These are phyloP conservation scores for Porphyra umbilicalis DNA, from an alignment of 31 red algal genomes.

Conservation along the genomic window DNA sequence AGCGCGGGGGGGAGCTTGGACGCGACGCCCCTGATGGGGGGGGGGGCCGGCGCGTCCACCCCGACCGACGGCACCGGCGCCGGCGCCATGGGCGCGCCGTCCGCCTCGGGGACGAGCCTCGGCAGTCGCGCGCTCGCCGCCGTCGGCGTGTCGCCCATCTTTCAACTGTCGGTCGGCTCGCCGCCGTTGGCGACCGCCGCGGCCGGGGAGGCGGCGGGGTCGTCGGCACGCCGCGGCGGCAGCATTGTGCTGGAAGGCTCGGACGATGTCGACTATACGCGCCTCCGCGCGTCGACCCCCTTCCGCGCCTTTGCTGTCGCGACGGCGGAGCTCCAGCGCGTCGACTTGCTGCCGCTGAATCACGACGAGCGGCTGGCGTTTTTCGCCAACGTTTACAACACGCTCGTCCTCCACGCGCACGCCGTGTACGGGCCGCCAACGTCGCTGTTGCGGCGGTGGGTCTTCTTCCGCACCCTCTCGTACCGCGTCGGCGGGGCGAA, in stretches of 20 bases:
- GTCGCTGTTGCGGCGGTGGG: constrained; percentile 55
- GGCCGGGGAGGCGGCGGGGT: background rate
- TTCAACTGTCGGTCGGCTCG: background rate
- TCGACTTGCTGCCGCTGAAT: constrained; percentile 58
- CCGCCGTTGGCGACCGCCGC: background rate
- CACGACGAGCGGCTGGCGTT: constrained; percentile 83
- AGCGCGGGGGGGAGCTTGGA: background rate
- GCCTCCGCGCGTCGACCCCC: constrained; percentile 48
- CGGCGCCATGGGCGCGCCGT: background rate
- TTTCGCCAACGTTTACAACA: constrained; percentile 95
- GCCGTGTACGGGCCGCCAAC: constrained; percentile 72
- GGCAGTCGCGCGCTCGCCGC: background rate
- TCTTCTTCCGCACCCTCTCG: constrained; percentile 74
- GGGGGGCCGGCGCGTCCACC: too few relatives aligned
- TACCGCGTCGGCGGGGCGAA: constrained; percentile 88
- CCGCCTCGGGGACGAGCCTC: background rate
- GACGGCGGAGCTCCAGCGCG: constrained; percentile 85
- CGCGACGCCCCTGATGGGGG: background rate
- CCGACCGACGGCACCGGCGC: background rate
- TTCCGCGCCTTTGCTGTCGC: constrained; percentile 77
- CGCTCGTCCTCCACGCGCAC: constrained; percentile 86
- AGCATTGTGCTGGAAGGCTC: background rate
- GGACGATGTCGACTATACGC: constrained; percentile 83
- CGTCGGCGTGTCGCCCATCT: background rate
- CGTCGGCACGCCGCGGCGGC: background rate